Base-by-base conservation (phyloP, 2,329 filamentous ascomycete species). In the Phialocephala subalpina region DNA sequence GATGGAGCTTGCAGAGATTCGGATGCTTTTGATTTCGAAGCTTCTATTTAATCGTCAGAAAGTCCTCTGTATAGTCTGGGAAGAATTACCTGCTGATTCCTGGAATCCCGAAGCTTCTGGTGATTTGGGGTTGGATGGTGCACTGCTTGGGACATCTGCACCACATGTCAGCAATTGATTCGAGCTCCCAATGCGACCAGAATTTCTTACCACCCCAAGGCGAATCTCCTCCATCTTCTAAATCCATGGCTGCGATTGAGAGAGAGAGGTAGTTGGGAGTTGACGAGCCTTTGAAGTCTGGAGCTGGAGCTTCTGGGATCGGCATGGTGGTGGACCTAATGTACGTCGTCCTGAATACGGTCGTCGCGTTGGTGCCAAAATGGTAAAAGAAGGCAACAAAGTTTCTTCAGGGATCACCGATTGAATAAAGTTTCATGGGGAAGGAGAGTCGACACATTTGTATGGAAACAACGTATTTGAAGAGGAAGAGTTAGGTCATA, bases 211-310 rank as follows among this genome's bases (percentile, higher is more conserved):
- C 80, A 65, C 79, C 80, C 80, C 80, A 82, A 59, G 80, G 80
- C 42, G 80, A 82, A 69, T 81, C 79, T 77, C 77, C 77, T 71
- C 77, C 79, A 69, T 80, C 80, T 75, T 78, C 80, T 63, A 81
- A 71, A 78, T 82, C 80, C 80, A 82, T 82, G 18, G 25, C 74
- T 65, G 64, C 62, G 62, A 67, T 53, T 64, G 62, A 64, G 25
- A 42, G 49, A 47, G 64, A 62, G 64, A 49, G 49, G 63, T 35
- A 61, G 52, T 33, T 65, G 59, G 52, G 40, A 57, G 61, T 49
- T 63, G 62, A 36, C 63, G 22, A 66, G 61, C 36, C 69, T 60
- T 62, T 38, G 16, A 58, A 63, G 38, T 66, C 62, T 53, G 61
- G 64, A 67, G 60, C 60, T 67, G 38, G 33, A 18, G 45, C 38